Base-by-base conservation (phyloP, 2,329 filamentous ascomycete species). In the Ilyonectria destructans region DNA sequence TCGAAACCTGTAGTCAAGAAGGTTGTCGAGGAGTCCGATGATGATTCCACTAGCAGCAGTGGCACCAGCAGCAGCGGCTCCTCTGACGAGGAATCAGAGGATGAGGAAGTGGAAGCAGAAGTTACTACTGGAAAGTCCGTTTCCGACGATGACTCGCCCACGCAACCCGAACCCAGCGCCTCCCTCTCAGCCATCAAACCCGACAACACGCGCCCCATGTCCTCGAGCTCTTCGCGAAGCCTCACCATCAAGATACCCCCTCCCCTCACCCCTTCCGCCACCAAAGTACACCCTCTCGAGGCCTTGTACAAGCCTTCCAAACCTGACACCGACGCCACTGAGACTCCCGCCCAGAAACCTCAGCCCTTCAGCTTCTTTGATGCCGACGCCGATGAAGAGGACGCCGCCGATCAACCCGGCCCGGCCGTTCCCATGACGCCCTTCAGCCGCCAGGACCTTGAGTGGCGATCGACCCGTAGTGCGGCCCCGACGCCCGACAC, bases 401-500 rank as follows among this genome's bases (percentile, higher is more conserved):
- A 85, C 13, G 79, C 81, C 2, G 71, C 71, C 3, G 65, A 69
- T 26, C 65, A 31, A 17, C 66, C 70, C 6, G 71, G 71, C 5
- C 67, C 69, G 6, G 71, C 67, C 12, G 77, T 84, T 5, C 95
- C 95, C 13, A 90, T 94, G 81, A 98, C 96, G 0, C 96, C 96
- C 0, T 97, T 91, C 79, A 94, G 93, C 1, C 90, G 91, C 70
- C 89, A 91, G 72, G 96, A 98, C 72, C 85, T 96, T 33, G 91
- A 94, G 74, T 90, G 86, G 82, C 89, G 95, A 69, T 89, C 88
- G 58, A 78, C 93, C n/a, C 89, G 96, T 63, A 98, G 95, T 78
- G 95, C 95, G 6, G 96, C 96, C 2, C 96, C 96, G 0, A 99
- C 96, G 0, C 96, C 96, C 0, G 96, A 99, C 78, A 98, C 96